phyloP scores from a whole-genome alignment of 2,329 filamentous ascomycete species.

The Alternaria longipes region DNA sequence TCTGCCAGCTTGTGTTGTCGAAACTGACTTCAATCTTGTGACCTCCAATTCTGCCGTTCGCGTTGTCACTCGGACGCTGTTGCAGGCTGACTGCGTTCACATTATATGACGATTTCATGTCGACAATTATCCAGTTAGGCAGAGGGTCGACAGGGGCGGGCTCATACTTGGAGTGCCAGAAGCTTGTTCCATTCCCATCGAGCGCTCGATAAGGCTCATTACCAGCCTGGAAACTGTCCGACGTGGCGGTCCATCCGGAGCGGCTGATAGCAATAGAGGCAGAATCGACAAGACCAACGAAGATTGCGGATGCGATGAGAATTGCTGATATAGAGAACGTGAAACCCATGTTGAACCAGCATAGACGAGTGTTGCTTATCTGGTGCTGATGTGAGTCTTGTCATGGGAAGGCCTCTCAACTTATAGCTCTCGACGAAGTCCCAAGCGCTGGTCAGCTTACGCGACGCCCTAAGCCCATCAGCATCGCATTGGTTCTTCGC shows the following conservation, averaged over 20 bases:
- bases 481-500: background rate
- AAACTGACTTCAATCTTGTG: constrained; percentile 45
- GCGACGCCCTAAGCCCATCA: background rate
- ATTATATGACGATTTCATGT: constrained; percentile 43
- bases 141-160: constrained; percentile 28
- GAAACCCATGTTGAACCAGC: background rate
- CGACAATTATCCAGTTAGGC: constrained; percentile 45
- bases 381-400: background rate
- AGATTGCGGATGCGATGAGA: constrained; percentile 6
- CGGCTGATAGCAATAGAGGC: constrained; percentile 31
- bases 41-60: constrained; percentile 50
- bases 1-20: constrained; percentile 40
- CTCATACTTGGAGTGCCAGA: constrained; percentile 49
- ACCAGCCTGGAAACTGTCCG: constrained; percentile 36
- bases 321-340: constrained; percentile 3
- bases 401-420: background rate
- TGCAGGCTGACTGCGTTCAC: constrained; percentile 45
- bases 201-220: constrained; percentile 39
- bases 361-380: background rate
- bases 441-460: background rate
- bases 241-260: constrained; percentile 37
- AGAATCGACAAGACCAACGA: constrained; percentile 16
- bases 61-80: constrained; percentile 45
- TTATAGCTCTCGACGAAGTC: background rate
- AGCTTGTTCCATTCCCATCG: constrained; percentile 41